Evolutionary conservation across 2,329 filamentous ascomycete genomes (phyloP), one percentile per base, ranked within the genome.

Genomic region (Ceratocystis harringtonii): DNA sequence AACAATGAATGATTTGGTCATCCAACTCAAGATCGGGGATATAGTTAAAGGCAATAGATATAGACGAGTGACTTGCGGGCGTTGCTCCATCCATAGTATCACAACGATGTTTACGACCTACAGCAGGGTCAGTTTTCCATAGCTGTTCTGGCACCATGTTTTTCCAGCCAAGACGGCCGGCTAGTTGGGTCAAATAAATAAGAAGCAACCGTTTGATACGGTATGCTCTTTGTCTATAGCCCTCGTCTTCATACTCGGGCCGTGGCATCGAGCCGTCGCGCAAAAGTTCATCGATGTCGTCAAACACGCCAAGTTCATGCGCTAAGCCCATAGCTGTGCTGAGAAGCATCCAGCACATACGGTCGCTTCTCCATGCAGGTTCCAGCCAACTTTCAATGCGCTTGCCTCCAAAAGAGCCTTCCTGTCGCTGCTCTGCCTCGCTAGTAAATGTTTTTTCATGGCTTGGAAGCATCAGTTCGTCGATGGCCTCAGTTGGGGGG

Each of bases 321-420:
- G 89, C 90, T 45, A 97, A 79, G 0, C 91, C 89, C 78, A 92
- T 89, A 15, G 90, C 91, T 45, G 91, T 95, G 72, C 90, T 95
- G 36, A 97, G 81, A 15, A 97, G 79, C 90, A 96, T 96, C 92
- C 92, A 96, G 72, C 90, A 95, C 89, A 96, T 95, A 65, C 91
- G 88, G 72, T 96, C 92, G 69, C 88, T 90, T 70, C 92, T 83
- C 90, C 92, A 96, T 7, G 90, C 92, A 1, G 94, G 94, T 74
- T 99, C 94, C 3, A 97, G 83, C 90, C 94, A 97, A 73, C 90
- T 92, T 72, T 96, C 91, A 69, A 96, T 94, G 32, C 91, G 81
- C 73, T 89, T 87, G 8, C 90, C 90, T 57, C 90, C 89, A 22
- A 90, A 81, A 3, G 74, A 75, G 2, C 73, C 67, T 28, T 74